Conservation (phyloP, 768 basidiomycete genomes). For the Mycena leptocephala region DNA sequence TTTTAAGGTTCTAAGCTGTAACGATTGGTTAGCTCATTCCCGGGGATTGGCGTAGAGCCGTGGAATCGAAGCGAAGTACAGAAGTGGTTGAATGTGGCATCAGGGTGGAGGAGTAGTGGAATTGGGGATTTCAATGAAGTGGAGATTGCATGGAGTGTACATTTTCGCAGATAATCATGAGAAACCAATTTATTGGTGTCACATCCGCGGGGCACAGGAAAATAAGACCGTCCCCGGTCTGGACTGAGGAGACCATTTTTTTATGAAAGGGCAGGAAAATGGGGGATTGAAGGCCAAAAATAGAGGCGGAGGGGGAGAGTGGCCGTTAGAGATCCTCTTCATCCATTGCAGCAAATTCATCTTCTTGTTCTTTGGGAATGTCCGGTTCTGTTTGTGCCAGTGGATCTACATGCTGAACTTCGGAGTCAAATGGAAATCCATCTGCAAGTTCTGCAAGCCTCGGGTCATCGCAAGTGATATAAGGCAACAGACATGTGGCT, state of each 20-base stretch:
- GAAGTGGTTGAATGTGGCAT: too few relatives aligned
- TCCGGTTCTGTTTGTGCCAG: not conserved
- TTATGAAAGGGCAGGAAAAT: not conserved
- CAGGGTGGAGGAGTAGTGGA: too few relatives aligned
- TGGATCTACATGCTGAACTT: not conserved
- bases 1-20: too few relatives aligned
- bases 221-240: slow-evolving; percentile 6
- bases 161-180: too few relatives aligned
- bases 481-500: not conserved
- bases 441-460: not conserved
- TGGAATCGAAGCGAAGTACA: too few relatives aligned
- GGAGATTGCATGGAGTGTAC: too few relatives aligned
- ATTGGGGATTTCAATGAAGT: too few relatives aligned
- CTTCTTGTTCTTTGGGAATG: not conserved
- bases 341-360: not conserved
- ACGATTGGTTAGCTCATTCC: too few relatives aligned
- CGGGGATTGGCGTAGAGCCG: too few relatives aligned
- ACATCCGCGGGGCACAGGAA: slow-evolving; percentile 13
- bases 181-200: too few relatives aligned
- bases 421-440: not conserved
- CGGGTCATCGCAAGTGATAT: not conserved
- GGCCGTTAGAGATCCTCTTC: not conserved
- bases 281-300: not conserved
- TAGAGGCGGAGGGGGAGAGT: not conserved
- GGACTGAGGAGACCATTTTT: not conserved